These are phyloP conservation scores for Apiotrichum montevideense DNA, from an alignment of 1,284 basidiomycete genomes.

Conservation along the genomic window DNA sequence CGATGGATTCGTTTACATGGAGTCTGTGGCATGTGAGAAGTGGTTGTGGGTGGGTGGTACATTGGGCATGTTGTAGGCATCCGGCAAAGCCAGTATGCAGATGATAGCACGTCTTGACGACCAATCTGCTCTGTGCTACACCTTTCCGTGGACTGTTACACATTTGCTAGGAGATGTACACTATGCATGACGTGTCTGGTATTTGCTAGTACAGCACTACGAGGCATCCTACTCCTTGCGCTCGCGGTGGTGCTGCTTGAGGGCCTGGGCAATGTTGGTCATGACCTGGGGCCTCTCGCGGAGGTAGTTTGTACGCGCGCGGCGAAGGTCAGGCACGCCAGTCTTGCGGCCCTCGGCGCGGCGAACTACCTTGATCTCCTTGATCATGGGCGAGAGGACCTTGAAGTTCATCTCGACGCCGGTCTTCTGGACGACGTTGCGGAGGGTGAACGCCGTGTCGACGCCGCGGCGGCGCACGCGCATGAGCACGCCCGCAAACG, in stretches of 20 bases:
- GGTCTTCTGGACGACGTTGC: conserved; percentile 80
- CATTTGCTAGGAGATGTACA: conserved; percentile 12
- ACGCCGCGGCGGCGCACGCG: conserved; percentile 69
- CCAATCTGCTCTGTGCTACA: no score
- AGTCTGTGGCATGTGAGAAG: no score
- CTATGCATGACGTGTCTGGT: conserved; percentile 19
- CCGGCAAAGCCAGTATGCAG: no score
- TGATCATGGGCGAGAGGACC: conserved; percentile 73
- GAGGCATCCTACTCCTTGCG: background rate
- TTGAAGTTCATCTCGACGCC: conserved; percentile 88
- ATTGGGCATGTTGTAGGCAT: no score
- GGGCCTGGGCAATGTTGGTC: conserved; percentile 38
- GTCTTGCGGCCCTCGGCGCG: conserved; percentile 33
- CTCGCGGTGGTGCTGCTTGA: conserved; percentile 28
- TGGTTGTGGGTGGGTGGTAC: no score
- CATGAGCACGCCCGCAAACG: conserved; percentile 80
- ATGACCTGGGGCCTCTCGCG: conserved; percentile 42
- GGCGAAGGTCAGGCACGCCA: conserved; percentile 34
- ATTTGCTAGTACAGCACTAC: background rate
- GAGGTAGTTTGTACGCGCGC: conserved; percentile 44
- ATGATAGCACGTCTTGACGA: no score
- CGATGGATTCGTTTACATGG: no score
- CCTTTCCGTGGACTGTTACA: no score
- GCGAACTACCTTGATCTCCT: conserved; percentile 65
- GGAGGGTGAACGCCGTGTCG: conserved; percentile 72